Conservation (phyloP, 2,329 filamentous ascomycete species). For the Pseudogymnoascus sp. region DNA sequence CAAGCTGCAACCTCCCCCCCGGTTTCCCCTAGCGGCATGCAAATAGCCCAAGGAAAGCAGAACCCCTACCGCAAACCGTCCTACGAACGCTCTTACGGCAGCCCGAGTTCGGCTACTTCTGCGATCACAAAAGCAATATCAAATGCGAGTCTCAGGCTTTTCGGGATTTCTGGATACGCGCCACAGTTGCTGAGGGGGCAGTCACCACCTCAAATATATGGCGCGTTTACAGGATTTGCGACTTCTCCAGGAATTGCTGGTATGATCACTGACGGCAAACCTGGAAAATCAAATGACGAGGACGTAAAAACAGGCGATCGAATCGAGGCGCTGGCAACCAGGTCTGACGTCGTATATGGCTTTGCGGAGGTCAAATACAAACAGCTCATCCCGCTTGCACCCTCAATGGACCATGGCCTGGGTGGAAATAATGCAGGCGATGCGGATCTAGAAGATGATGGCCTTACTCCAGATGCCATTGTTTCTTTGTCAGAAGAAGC, state of each 20-base stretch:
- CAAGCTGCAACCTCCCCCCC: conserved; percentile 63
- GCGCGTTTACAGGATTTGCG: conserved; percentile 78
- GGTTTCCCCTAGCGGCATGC: conserved; percentile 58
- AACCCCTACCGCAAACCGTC: conserved; percentile 67
- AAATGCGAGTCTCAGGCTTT: conserved; percentile 72
- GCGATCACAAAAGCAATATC: conserved; percentile 93
- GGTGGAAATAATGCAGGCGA: conserved; percentile 51
- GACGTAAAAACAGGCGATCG: conserved; percentile 69
- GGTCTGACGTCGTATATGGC: conserved; percentile 92
- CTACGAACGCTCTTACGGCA: conserved; percentile 70
- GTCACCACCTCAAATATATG: conserved; percentile 69
- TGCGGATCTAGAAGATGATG: conserved; percentile 57
- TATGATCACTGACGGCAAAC: conserved; percentile 60
- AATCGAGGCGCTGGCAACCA: conserved; percentile 85
- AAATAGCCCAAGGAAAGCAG: conserved; percentile 61
- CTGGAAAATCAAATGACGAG: conserved; percentile 60
- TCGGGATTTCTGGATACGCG: conserved; percentile 59
- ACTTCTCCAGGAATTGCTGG: conserved; percentile 53
- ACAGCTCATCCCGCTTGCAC: conserved; percentile 83
- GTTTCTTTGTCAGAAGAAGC: conserved; percentile 89
- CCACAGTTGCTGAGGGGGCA: conserved; percentile 55
- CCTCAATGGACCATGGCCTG: conserved; percentile 65
- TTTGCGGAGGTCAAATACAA: conserved; percentile 99
- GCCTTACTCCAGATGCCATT: conserved; percentile 76
- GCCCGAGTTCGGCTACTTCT: conserved; percentile 68